Conservation (phyloP, 805 yeast genomes). For the Debaryomyces castellii region DNA sequence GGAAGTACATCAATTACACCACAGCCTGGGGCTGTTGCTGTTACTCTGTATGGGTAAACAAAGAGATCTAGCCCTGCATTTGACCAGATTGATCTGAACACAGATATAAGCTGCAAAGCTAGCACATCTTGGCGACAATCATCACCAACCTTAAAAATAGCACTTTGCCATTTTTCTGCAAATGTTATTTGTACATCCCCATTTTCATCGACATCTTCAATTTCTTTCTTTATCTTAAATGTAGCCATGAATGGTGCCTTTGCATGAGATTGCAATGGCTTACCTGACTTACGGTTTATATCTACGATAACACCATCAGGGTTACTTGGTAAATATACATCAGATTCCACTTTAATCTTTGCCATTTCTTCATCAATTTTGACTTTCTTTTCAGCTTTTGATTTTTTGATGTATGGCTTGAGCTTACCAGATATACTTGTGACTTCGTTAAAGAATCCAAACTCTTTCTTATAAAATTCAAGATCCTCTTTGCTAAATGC, state of each 20-base stretch:
- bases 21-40: slow-evolving; percentile 99
- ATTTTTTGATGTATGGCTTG: slow-evolving; percentile 89
- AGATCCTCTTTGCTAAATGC: slow-evolving; percentile 62
- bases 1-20: slow-evolving; percentile 98
- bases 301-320: slow-evolving; percentile 95
- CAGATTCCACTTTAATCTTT: slow-evolving; percentile 34
- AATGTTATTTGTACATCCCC: slow-evolving; percentile 33
- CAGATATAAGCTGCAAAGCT: slow-evolving; percentile 87
- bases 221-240: slow-evolving; percentile 72
- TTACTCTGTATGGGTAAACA: slow-evolving; percentile 91
- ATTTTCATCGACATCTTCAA: slow-evolving; percentile 42
- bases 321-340: slow-evolving; percentile 91
- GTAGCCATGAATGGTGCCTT: slow-evolving; percentile 98
- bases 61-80: slow-evolving; percentile 84
- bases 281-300: slow-evolving; percentile 88
- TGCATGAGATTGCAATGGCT: slow-evolving; percentile 95
- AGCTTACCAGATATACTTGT: slow-evolving; percentile 92
- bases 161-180: slow-evolving; percentile 82
- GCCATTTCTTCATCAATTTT: slow-evolving; percentile 97
- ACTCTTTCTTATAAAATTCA: slow-evolving; percentile 76
- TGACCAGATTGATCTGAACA: slow-evolving; percentile 89
- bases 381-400: slow-evolving; percentile 93
- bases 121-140: slow-evolving; percentile 97
- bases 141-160: slow-evolving; percentile 98
- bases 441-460: slow-evolving; percentile 84